Base-by-base conservation (phyloP, 2,329 filamentous ascomycete species). In the Paracamarosporium sp. region DNA sequence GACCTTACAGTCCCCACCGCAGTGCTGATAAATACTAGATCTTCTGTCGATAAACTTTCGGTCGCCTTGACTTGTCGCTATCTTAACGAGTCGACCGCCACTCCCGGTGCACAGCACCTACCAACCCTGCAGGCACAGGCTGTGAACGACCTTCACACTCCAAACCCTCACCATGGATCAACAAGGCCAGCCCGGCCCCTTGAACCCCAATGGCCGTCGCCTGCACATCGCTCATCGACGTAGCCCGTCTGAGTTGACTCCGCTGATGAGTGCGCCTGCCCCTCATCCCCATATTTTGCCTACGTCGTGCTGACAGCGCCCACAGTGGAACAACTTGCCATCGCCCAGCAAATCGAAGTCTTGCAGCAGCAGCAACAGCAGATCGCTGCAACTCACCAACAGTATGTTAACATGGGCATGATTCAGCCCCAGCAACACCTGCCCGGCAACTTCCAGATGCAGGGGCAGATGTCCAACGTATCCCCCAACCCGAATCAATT, bases 311-410 rank as follows among this genome's bases (percentile, higher is more conserved):
- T 76, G 62, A 72, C 67, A 57, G 38, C 40, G 27, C 15, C 22
- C 38, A 47, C 70, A 96, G 93, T 97, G 91, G 94, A 97, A 83
- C 93, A 97, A 86, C 87, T 97, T 76, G 92, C 92, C 75, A 93
- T 98, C 76, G 93, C 97, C 82, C 94, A 97, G 83, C 94, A 98
- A 81, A 97, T 98, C 74, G 94, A 98, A 81, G 86, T 96, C 75
- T 85, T 98, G 73, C 94, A 98, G 82, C 93, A 97, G 78, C 95
- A 98, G 78, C 95, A 98, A 78, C 93, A 98, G 79, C 93, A 97
- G 77, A 96, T 98, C 74, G 92, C 96, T 80, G 92, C 92, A 69
- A 95, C 92, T 64, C 93, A 97, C 74, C 93, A 97, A 80, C 94
- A 98, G 81, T 97, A 97, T 83, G 90, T 97, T 72, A 97, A 95